Conservation (phyloP, 2,329 filamentous ascomycete species). For the Sclerotiophoma versabilis region DNA sequence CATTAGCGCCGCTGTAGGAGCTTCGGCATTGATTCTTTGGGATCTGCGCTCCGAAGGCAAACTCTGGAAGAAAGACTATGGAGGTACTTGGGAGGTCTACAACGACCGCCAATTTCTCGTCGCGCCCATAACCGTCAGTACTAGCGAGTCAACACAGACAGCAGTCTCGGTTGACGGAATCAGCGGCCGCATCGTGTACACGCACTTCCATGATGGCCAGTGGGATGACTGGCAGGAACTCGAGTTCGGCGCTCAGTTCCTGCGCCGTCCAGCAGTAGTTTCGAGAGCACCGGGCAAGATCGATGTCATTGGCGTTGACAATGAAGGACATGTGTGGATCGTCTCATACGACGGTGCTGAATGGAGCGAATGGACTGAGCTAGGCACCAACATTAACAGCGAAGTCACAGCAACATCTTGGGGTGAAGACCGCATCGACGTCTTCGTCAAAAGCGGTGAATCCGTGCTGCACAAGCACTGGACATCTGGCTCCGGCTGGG, state of each 20-base stretch:
- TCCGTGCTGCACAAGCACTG: slow-evolving; percentile 4
- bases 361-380: slow-evolving; percentile 15
- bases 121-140: slow-evolving; percentile 11
- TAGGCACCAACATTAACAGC: slow-evolving; percentile 2
- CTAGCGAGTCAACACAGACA: not conserved
- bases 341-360: slow-evolving; percentile 11
- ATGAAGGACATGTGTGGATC: slow-evolving; percentile 3
- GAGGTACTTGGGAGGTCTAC: slow-evolving; percentile 7
- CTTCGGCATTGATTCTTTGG: slow-evolving; percentile 1
- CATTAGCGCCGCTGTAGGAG: slow-evolving; percentile 2
- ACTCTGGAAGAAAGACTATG: not conserved
- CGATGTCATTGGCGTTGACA: slow-evolving; percentile 16
- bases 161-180: slow-evolving; percentile 14
- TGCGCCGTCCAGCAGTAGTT: slow-evolving; percentile 4
- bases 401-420: slow-evolving; percentile 16
- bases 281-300: slow-evolving; percentile 3
- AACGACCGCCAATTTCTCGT: slow-evolving; percentile 9
- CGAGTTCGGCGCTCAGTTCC: not conserved
- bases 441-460: slow-evolving; percentile 3
- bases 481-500: not conserved
- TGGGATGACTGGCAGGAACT: slow-evolving; percentile 19
- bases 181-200: slow-evolving; percentile 14
- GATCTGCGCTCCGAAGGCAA: not conserved
- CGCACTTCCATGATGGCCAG: slow-evolving; percentile 8
- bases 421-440: slow-evolving; percentile 18